These are phyloP conservation scores for Mariannaea sp. DNA, from an alignment of 2,329 filamentous ascomycete genomes.

Conservation along the genomic window DNA sequence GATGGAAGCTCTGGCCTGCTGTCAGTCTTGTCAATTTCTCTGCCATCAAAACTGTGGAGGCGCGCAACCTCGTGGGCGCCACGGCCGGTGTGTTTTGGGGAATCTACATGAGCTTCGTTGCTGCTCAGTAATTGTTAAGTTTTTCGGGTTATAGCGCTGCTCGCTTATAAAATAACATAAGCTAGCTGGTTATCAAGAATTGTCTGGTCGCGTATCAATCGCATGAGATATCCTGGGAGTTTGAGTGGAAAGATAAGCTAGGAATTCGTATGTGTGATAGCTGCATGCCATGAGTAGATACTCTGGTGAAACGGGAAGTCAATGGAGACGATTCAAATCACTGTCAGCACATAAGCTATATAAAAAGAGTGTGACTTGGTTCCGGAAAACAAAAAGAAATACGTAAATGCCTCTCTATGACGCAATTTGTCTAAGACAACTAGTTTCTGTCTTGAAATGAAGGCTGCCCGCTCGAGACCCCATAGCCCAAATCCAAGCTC, in stretches of 20 bases:
- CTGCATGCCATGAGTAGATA: not conserved
- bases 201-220: not conserved
- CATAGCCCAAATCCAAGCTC: too few species aligned
- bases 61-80: slow-evolving; percentile 71
- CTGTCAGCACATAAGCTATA: too few species aligned
- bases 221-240: not conserved
- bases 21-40: slow-evolving; percentile 74
- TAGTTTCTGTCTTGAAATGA: too few species aligned
- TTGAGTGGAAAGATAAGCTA: not conserved
- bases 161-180: not conserved
- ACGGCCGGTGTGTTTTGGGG: slow-evolving; percentile 76
- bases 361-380: too few species aligned
- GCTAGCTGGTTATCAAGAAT: not conserved
- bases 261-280: not conserved
- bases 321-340: too few species aligned
- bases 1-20: slow-evolving; percentile 71
- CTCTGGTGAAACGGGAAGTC: not conserved
- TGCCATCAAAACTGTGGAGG: slow-evolving; percentile 70
- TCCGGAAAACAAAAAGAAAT: too few species aligned
- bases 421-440: too few species aligned
- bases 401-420: too few species aligned
- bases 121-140: slow-evolving; percentile 37
- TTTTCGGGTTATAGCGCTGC: not conserved
- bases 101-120: slow-evolving; percentile 72
- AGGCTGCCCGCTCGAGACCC: too few species aligned